Percentiles rank a stretch among this genome's conserved stretches.
Conservation (phyloP, 129 eudicot genomes). For the Chrysanthemum lavandulifolium region DNA sequence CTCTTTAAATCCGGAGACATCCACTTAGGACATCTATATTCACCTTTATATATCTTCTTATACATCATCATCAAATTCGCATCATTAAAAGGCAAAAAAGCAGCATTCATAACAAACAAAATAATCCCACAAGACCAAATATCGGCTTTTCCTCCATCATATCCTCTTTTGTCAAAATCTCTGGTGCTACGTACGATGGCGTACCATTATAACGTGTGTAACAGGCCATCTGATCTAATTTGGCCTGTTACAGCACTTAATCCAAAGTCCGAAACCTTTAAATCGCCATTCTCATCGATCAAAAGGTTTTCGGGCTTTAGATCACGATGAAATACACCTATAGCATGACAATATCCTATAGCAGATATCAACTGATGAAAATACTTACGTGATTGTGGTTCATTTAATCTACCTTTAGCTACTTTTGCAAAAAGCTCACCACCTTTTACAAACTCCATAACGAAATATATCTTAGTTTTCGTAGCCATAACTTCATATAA, state of each 20-base stretch:
- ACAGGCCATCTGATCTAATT: constrained; percentile 47
- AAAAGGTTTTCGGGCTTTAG: constrained; percentile 77
- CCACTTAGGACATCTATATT: constrained; percentile 65
- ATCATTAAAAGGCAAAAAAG: constrained; percentile 72
- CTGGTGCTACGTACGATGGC: constrained; percentile 94
- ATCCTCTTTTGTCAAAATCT: constrained; percentile 66
- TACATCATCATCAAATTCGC: constrained; percentile 77
- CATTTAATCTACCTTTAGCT: constrained; percentile 53
- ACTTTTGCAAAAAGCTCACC: constrained; percentile 70
- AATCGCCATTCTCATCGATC: constrained; percentile 65
- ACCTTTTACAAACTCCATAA: constrained; percentile 67
- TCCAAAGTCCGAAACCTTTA: constrained; percentile 82
- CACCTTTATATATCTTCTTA: constrained; percentile 79
- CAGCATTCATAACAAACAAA: constrained; percentile 63
- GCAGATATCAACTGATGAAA: constrained; percentile 89
- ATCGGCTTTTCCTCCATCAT: constrained; percentile 40
- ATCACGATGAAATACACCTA: constrained; percentile 78
- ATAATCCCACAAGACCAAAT: constrained; percentile 82
- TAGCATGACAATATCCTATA: constrained; percentile 64
- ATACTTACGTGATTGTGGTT: constrained; percentile 51
- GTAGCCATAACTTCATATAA: constrained; percentile 68
- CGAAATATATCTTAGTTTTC: constrained; percentile 27
- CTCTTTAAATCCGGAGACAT: constrained; percentile 67
- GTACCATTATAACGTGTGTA: constrained; percentile 86
- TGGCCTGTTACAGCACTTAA: constrained; percentile 62